Evolutionary conservation across 139 green algal genomes (phyloP).

Genomic region (Chlamydomonas sphaeroides): DNA sequence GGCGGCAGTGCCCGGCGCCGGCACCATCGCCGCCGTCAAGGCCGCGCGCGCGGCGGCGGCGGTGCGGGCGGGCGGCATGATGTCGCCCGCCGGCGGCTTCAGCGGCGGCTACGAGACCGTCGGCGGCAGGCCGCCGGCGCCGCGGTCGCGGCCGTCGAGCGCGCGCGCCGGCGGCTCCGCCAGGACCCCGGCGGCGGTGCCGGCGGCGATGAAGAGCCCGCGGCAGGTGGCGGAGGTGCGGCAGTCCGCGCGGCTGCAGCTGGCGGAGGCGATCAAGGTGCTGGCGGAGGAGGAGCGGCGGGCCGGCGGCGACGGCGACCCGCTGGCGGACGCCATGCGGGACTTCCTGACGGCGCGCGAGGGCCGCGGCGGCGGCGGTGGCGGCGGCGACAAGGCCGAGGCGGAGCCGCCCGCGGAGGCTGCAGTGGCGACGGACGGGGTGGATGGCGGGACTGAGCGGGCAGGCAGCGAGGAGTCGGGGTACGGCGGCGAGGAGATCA

Average conservation of each 20-base stretch:
- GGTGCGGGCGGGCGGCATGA: background rate
- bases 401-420: too few species aligned
- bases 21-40: background rate
- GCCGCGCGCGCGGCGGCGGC: constrained; percentile 4
- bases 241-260: background rate
- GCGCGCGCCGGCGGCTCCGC: background rate
- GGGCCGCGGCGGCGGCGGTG: too few species aligned
- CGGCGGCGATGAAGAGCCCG: background rate
- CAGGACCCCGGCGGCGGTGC: background rate
- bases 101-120: background rate
- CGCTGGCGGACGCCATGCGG: background rate
- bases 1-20: background rate
- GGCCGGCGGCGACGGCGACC: background rate
- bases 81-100: too few species aligned
- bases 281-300: background rate
- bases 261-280: background rate
- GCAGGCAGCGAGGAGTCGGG: too few species aligned
- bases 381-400: too few species aligned
- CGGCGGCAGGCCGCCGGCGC: background rate
- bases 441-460: too few species aligned
- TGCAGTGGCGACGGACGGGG: too few species aligned
- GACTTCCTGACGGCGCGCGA: background rate
- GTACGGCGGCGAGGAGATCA: too few species aligned
- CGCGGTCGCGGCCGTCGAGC: background rate
- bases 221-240: background rate